Conservation (phyloP, 1,284 basidiomycete genomes). For the Lentinula novae-zelandiae region DNA sequence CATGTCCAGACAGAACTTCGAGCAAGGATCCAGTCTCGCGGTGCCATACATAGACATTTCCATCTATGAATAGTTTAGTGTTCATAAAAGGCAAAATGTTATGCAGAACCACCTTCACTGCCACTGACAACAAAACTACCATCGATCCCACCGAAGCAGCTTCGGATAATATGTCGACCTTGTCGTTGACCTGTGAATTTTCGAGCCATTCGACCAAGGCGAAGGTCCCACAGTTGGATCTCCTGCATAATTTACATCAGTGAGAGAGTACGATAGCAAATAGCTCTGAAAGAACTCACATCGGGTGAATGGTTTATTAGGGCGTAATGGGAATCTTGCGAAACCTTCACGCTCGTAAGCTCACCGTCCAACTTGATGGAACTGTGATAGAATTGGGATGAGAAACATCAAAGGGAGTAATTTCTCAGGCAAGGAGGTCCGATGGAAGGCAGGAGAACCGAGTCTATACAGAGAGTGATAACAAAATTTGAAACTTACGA, state of each 20-base stretch:
- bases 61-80: constrained; percentile 48
- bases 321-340: constrained; percentile 82
- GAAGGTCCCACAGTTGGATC: constrained; percentile 84
- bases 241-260: constrained; percentile 51
- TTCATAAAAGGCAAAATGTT: constrained; percentile 9
- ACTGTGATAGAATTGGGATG: constrained; percentile 31
- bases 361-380: constrained; percentile 71
- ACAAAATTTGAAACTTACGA: constrained; percentile 43
- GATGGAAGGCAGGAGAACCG: constrained; percentile 5
- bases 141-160: constrained; percentile 92
- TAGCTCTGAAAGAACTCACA: constrained; percentile 43
- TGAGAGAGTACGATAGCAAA: constrained; percentile 8
- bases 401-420: neutral
- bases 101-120: constrained; percentile 71
- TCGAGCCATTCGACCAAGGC: constrained; percentile 63
- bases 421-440: neutral
- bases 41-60: constrained; percentile 94
- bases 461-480: constrained; percentile 14
- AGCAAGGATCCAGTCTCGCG: constrained; percentile 80
- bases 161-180: constrained; percentile 80
- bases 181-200: constrained; percentile 84
- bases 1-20: constrained; percentile 84
- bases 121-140: constrained; percentile 91
- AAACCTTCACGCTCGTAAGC: constrained; percentile 85
- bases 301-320: constrained; percentile 86